These are phyloP conservation scores for Penicillium soppii DNA, from an alignment of 495 filamentous ascomycete genomes.

Conservation along the genomic window DNA sequence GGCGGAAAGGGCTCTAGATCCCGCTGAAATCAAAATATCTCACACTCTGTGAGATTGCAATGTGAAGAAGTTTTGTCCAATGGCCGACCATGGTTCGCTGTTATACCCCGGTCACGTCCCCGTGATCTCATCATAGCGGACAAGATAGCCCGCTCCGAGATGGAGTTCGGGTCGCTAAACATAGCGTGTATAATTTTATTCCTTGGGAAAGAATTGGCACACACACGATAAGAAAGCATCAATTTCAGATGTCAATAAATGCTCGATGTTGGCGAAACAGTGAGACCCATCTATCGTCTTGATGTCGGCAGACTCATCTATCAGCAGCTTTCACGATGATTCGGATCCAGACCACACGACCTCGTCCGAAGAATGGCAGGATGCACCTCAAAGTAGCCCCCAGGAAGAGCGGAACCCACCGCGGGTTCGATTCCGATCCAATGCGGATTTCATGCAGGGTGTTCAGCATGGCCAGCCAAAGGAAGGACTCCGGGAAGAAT, in stretches of 20 bases:
- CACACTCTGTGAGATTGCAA: not conserved
- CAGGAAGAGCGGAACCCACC: not conserved
- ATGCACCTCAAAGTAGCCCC: not conserved
- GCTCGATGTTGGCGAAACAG: constrained; percentile 2
- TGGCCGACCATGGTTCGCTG: not conserved
- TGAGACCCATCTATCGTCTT: not conserved
- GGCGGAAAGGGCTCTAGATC: not conserved
- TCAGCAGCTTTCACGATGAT: not conserved
- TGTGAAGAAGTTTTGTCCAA: not conserved
- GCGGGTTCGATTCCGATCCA: constrained; percentile 23
- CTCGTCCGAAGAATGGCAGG: not conserved
- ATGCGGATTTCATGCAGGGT: not conserved
- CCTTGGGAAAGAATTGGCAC: too few relatives aligned
- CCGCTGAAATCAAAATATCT: not conserved
- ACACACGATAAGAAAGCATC: too few relatives aligned
- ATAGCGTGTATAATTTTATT: not conserved
- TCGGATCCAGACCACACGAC: constrained; percentile 1
- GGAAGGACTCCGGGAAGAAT: constrained; percentile 5
- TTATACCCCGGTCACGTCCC: constrained; percentile 9
- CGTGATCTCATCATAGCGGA: constrained; percentile 16
- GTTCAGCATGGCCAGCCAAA: not conserved
- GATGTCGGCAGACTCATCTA: not conserved
- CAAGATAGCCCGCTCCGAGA: not conserved
- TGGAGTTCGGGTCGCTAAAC: not conserved
- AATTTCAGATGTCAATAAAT: not conserved